Base-by-base conservation (phyloP, 2,329 filamentous ascomycete species). In the Hypoxylon sp. region DNA sequence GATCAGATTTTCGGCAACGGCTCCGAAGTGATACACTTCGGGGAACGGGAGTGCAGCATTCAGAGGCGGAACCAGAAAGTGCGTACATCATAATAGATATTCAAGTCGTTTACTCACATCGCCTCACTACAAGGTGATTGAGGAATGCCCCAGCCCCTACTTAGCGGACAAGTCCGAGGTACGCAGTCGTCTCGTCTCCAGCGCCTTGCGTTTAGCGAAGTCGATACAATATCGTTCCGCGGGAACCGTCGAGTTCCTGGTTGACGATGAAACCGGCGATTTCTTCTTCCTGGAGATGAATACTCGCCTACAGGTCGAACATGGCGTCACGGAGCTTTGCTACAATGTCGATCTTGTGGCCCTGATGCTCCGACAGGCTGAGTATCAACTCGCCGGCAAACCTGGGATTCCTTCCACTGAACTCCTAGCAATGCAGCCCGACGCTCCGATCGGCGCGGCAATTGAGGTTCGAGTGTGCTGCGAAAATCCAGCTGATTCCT, bases 251-350 rank as follows among this genome's bases (percentile, higher is more conserved):
- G 78, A 91, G 70, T 91, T 86, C 64, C 80, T 91, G 1, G 87
- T 90, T 1, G 88, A 91, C 64, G 87, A 89, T 56, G 80, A 84
- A 51, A 84, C 84, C 0, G 85, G 83, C 0, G 81, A 87, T 5
- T 91, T 89, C 74, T 91, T 80, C 68, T 85, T 84, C 60, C 73
- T 84, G 12, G 83, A 84, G 61, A 82, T 85, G 74, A 83, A 85
- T 81, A 68, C 91, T 0, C 82, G 91, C 7, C 77, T 93, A 2
- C 91, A 93, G 70, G 91, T 94, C 22, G 91, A 93, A 74, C 91
- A 93, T 69, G 90, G 91, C 0, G 89, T 93, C 6, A 94, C 92
- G 0, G 91, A 94, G 75, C 89, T 91, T 83, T 88, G 92, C 2
- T 92, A 90, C 8, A 89, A 87, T 0, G 85, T 92, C 50, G 91